Evolutionary conservation across 352 stramenopile genomes (phyloP).

Genomic region (Phytophthora agathidicida): DNA sequence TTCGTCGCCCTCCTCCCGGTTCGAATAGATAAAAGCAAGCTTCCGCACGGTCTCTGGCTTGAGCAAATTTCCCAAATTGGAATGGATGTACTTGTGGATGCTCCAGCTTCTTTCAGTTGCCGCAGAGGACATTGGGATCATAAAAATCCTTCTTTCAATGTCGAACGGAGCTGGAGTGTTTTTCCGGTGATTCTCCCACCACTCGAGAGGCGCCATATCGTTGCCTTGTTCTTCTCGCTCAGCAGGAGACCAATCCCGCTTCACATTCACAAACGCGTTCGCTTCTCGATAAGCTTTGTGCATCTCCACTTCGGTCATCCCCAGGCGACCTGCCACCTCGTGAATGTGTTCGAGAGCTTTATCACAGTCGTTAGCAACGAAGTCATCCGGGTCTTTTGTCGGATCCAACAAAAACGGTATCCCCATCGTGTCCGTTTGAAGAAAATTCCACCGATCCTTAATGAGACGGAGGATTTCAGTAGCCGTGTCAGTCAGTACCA

Average conservation of each 20-base stretch:
- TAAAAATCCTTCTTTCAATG: slow-evolving; percentile 4
- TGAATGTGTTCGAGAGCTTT: not conserved
- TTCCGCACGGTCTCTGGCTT: slow-evolving; percentile 1
- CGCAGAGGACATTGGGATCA: slow-evolving; percentile 6
- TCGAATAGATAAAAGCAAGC: slow-evolving; percentile 9
- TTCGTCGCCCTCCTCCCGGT: not conserved
- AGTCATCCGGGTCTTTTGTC: not conserved
- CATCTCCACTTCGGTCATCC: not conserved
- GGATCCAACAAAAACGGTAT: slow-evolving; percentile 17
- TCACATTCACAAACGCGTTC: not conserved
- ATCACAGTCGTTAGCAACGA: not conserved
- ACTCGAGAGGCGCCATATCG: slow-evolving; percentile 5
- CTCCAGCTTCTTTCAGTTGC: slow-evolving; percentile 13
- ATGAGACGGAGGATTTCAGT: not conserved
- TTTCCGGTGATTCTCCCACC: not conserved
- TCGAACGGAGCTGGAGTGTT: slow-evolving; percentile 2
- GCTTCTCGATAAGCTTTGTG: not conserved
- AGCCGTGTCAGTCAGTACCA: not conserved
- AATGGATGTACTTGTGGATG: slow-evolving; percentile 7
- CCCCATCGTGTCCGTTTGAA: slow-evolving; percentile 12
- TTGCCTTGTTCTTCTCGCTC: not conserved
- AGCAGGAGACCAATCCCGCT: too few relatives aligned
- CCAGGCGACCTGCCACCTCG: not conserved
- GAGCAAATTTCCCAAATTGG: slow-evolving; percentile 1
- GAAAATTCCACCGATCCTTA: slow-evolving; percentile 6